Evolutionary conservation across 116 monocot species (phyloP), one percentile per base, ranked within the genome.

Genomic region (Phalaenopsis hybrid): DNA sequence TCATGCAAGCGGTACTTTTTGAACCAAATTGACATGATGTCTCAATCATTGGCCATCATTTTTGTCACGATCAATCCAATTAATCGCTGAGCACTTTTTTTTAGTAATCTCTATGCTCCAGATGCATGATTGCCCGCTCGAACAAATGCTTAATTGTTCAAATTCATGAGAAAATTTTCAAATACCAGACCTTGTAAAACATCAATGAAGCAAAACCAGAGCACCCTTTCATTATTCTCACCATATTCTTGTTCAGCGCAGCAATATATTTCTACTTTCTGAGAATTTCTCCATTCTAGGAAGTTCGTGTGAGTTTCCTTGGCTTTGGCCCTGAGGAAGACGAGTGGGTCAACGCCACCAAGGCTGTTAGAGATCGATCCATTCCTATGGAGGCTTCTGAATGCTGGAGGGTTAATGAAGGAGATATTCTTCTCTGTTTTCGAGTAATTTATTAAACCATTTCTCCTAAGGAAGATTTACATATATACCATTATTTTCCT

Each of bases 381-480:
- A 78, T 91, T 80, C 86, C 91, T 37, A 52, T 86, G 16, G 91
- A 88, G 33, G 82, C 88, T 37, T 84, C 83, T 13, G 91, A 91
- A 73, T 91, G 91, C 65, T 59, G 23, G 31, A 83, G 79, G 58
- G 86, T 91, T 65, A 51, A 67, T 9, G 84, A 78, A 44, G 91
- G 91, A 31, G 86, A 91, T 44, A 86, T 88, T 58, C 82, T 91
- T 65, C 91, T 91, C 18, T 88, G 88, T 82, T 91, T 88, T 51
- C 80, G 78, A 82, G 91, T 91, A 79, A 65, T 81, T 43, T 68
- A 13, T 78, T 31, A 31, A 49, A 31, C 31, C 4, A 72, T 34
- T 72, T 72, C 1, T 31, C 31, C 31, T 0, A 31, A 31, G 31
- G 31, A 31, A 31, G 31, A 31, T 31, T 31, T 31, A 31, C 31